Percentiles rank a stretch among this genome's conserved stretches.
Conservation (phyloP, 1,284 basidiomycete genomes). For the Sanghuangporus weigelae region DNA sequence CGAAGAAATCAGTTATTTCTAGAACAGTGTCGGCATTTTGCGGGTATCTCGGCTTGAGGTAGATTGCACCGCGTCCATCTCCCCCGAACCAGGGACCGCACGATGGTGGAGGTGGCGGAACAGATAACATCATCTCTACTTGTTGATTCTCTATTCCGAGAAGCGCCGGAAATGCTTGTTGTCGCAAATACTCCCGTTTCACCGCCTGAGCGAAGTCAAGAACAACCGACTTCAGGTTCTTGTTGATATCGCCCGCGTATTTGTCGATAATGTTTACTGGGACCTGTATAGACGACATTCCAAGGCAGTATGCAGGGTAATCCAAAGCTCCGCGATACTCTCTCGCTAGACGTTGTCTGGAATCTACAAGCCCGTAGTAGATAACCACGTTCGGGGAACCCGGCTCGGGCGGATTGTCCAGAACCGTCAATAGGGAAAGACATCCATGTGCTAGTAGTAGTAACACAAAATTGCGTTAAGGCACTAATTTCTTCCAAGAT, state of each 20-base stretch:
- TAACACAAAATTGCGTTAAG: not conserved
- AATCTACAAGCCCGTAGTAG: constrained; percentile 15
- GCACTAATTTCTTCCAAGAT: not conserved
- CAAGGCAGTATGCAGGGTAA: constrained; percentile 18
- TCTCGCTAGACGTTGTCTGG: constrained; percentile 5
- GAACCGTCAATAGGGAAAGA: not conserved
- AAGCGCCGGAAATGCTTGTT: constrained; percentile 11
- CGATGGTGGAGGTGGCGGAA: constrained; percentile 15
- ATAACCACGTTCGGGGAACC: constrained; percentile 2
- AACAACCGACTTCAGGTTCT: constrained; percentile 4
- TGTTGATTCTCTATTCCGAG: constrained; percentile 12
- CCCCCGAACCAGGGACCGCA: constrained; percentile 19
- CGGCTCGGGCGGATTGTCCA: constrained; percentile 17
- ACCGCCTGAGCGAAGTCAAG: constrained; percentile 10
- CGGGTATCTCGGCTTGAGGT: constrained; percentile 12
- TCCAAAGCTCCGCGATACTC: constrained; percentile 2
- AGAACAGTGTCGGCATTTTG: not conserved
- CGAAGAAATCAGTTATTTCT: constrained; percentile 15
- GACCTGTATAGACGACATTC: constrained; percentile 12
- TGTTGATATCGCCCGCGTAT: not conserved
- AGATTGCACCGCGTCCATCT: constrained; percentile 15
- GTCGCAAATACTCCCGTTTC: constrained; percentile 15
- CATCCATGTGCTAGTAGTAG: constrained; percentile 14
- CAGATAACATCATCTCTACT: not conserved
- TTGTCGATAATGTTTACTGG: constrained; percentile 12